Conservation (phyloP, 2,329 filamentous ascomycete genomes). For the Madurella fahalii region DNA sequence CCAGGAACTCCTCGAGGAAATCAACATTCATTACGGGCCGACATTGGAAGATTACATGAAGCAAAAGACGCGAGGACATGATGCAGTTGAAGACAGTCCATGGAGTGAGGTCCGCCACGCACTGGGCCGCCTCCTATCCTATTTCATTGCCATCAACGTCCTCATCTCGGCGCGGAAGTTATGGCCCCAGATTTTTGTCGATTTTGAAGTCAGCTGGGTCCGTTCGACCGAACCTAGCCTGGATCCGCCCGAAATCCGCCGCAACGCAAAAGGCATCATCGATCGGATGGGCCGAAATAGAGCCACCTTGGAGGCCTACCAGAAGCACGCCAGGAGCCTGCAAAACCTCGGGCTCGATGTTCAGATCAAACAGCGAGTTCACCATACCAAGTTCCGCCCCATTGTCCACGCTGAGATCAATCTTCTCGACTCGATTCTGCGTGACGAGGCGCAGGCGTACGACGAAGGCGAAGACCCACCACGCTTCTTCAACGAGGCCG, state of each 20-base stretch:
- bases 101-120: conserved; percentile 30
- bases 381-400: conserved; percentile 21
- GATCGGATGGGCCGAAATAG: conserved; percentile 4
- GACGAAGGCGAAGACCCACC: not conserved
- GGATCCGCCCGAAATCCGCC: conserved; percentile 8
- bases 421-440: conserved; percentile 28
- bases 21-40: conserved; percentile 3
- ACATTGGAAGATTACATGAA: conserved; percentile 16
- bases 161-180: conserved; percentile 23
- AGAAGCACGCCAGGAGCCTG: not conserved
- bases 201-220: conserved; percentile 28
- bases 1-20: conserved; percentile 7
- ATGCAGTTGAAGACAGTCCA: conserved; percentile 8
- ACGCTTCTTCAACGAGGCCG: conserved; percentile 31
- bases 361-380: not conserved
- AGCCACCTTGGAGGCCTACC: conserved; percentile 1
- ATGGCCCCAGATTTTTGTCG: conserved; percentile 33
- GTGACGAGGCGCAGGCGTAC: conserved; percentile 3
- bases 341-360: conserved; percentile 11
- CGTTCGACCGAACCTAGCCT: conserved; percentile 23
- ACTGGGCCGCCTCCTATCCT: conserved; percentile 28
- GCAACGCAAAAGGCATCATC: conserved; percentile 22
- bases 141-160: conserved; percentile 24
- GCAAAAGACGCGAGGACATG: conserved; percentile 10
- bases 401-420: conserved; percentile 36